Evolutionary conservation across 805 yeast species (phyloP), one percentile per base, ranked within the genome.

Genomic region (Nakazawaea siamensis): DNA sequence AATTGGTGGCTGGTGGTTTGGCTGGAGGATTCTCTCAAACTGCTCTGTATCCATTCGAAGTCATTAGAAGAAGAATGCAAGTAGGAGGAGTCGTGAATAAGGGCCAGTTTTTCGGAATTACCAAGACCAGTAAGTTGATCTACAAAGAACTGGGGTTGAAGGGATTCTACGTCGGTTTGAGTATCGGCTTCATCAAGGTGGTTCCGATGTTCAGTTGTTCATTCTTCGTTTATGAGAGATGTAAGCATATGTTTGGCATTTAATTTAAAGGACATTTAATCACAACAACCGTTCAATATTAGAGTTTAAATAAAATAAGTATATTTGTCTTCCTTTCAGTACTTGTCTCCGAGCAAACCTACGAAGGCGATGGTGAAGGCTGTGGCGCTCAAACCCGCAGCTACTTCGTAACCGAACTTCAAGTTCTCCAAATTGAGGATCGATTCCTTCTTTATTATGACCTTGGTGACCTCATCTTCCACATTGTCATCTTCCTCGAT

Each of bases 141-240:
- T 80, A 68, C 49, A 60, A 58, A 29, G 95, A 84, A 52, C 66
- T 76, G 25, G 99, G 99, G 0, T 45, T 82, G 43, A 67, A 75
- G 47, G 97, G 99, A 12, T 88, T 83, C 55, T 92, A 82, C 52
- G 94, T 92, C 11, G 99, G 99, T 2, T 70, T 92, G 49, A 80
- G 92, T 45, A 90, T 92, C 46, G 99, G 99, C 0, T 92, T 87
- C 56, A 72, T 92, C 47, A 92, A 92, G 57, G 95, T 92, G 24
- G 76, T 84, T 14, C 98, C 98, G 7, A 92, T 92, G 98, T 90
- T 80, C 50, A 95, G 97, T 24, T 88, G 97, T 56, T 80, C 96
- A 12, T 90, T 90, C 57, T 88, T 75, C 53, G 96, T 90, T 24
- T 92, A 92, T 58, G 98, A 90, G 58, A 68, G 95, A 40, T 68